Evolutionary conservation across 768 basidiomycete genomes (phyloP), one percentile per base, ranked within the genome.

Genomic region (Mycena polygramma): DNA sequence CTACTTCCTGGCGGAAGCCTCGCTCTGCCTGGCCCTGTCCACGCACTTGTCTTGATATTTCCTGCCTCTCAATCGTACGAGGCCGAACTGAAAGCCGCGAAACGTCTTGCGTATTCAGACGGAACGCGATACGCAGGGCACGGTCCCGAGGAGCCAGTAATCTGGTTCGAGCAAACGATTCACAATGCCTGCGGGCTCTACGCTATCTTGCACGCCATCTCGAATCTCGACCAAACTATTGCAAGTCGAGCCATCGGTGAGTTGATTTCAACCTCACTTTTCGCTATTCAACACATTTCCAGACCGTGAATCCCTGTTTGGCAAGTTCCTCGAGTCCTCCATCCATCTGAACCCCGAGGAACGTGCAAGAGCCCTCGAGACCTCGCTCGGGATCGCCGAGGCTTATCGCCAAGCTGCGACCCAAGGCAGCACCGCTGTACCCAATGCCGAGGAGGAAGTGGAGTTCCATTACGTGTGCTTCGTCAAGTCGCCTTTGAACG

Each of bases 91-190:
- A 77, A 80, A 45, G 74, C 74, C 20, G 54, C 52, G 19, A 73
- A 67, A 61, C 39, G 52, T 19, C 68, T 48, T 60, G 72, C 72
- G 19, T 68, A n/a, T 43, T 43, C 57, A 20, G 57, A 68, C 2
- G 75, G 75, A 61, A 66, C 71, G 1, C 72, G 69, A 11, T 82
- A 82, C 62, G 71, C 70, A 22, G 81, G 80, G 20, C 69, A 67
- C 37, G 82, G 81, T 24, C 75, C 76, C 41, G 70, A 64, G 11
- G 82, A 82, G 64, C 76, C 76, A 14, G 80, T 79, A n/a, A 67
- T 81, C 22, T 83, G 81, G 81, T 81, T 78, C 70, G 66, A 79
- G 53, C 82, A 83, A 65, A 82, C 81, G 24, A 83, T 83, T 51
- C 69, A 77, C 22, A 82, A 83, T 60, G 82, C 82, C 2, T 83